Conservation (phyloP, 140 eudicot species). For the Bidens hawaiensis region DNA sequence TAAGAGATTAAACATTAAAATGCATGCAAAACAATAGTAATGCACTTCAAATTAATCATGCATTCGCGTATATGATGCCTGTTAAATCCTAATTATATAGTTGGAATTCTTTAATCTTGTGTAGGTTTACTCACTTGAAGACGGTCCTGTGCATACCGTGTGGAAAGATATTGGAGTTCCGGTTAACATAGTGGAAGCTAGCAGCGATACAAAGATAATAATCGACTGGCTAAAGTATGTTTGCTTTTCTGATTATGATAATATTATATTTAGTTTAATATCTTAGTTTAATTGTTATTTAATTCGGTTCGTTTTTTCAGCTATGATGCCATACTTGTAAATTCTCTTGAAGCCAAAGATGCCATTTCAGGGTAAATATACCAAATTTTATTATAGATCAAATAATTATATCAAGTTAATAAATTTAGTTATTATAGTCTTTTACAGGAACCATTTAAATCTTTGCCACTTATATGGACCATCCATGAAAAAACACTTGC, state of each 20-base stretch:
- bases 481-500: slow-evolving; percentile 69
- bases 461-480: slow-evolving; percentile 82
- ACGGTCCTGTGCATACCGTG: slow-evolving; percentile 64
- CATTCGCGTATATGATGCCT: background rate
- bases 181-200: slow-evolving; percentile 37
- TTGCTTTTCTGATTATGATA: background rate
- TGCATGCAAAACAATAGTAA: background rate
- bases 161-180: slow-evolving; percentile 69
- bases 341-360: slow-evolving; percentile 61
- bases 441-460: slow-evolving; percentile 91
- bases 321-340: slow-evolving; percentile 85
- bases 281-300: slow-evolving; percentile 8
- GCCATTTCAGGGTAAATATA: slow-evolving; percentile 57
- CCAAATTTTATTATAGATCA: background rate
- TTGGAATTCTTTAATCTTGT: background rate
- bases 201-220: slow-evolving; percentile 27
- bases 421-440: slow-evolving; percentile 71
- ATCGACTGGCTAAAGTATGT: slow-evolving; percentile 94
- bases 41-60: background rate
- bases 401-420: slow-evolving; percentile 20
- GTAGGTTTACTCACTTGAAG: slow-evolving; percentile 81
- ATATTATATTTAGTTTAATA: background rate
- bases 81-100: background rate
- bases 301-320: slow-evolving; percentile 42
- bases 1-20: background rate